A percentile compares a stretch with the other conserved stretches of the same genome.
These are phyloP conservation scores for Hydrangea macrophylla DNA, from an alignment of 148 eudicot species.

Conservation along the genomic window DNA sequence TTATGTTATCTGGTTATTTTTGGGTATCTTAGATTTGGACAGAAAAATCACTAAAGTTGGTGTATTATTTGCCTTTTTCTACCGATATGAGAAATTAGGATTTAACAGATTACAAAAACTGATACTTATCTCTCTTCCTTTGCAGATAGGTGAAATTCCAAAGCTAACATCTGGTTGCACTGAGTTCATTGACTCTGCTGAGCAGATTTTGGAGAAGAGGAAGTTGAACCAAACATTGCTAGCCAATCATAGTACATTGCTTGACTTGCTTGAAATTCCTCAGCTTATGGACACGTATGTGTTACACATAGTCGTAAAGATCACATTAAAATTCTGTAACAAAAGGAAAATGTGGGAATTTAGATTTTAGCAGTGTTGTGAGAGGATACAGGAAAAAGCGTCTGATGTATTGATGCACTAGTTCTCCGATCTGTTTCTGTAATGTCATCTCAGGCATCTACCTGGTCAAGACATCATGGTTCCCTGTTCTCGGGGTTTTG, in stretches of 20 bases:
- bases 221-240: slow-evolving; percentile 94
- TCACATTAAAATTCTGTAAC: slow-evolving; percentile 1
- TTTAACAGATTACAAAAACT: neutral
- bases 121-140: slow-evolving; percentile 11
- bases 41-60: neutral
- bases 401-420: neutral
- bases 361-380: neutral
- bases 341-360: neutral
- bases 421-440: neutral
- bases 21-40: neutral
- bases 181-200: slow-evolving; percentile 88
- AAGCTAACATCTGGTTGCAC: slow-evolving; percentile 93
- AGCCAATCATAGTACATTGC: slow-evolving; percentile 92
- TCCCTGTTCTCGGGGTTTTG: neutral
- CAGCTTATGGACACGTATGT: slow-evolving; percentile 99
- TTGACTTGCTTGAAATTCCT: slow-evolving; percentile 99
- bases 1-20: neutral
- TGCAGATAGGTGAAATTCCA: slow-evolving; percentile 90
- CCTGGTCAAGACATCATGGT: neutral
- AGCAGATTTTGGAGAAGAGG: slow-evolving; percentile 83
- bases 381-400: neutral
- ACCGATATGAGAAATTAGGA: neutral
- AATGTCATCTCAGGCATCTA: neutral
- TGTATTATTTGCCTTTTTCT: neutral
- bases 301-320: slow-evolving; percentile 7